Evolutionary conservation across 495 filamentous ascomycete genomes (phyloP), one percentile per base, ranked within the genome.

Genomic region (Podospora pseudopauciseta): DNA sequence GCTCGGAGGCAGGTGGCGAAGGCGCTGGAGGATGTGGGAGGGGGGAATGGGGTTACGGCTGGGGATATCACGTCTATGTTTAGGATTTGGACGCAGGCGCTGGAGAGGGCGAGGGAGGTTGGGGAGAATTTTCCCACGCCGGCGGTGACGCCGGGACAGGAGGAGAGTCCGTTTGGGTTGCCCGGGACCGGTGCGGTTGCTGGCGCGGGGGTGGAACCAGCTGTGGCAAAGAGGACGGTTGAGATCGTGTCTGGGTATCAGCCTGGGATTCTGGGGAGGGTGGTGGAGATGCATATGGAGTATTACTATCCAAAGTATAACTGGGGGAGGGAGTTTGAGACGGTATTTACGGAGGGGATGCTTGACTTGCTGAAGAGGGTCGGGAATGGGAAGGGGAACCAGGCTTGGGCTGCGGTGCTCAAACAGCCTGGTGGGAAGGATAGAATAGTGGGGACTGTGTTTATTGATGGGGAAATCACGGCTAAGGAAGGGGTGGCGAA

Each of bases 271-370:
- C 70, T 79, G 15, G 73, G 66, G 57, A 69, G 71, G 32, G 65
- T 68, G 4, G 64, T 80, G 1, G 71, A 76, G 60, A 78, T 79
- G 75, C 75, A 78, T 65, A 57, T 77, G 65, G 66, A 65, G 56
- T 75, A 39, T 44, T 79, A 78, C 65, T 69, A 63, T 44, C 53
- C 49, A n/a, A 2, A 49, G 5, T 13, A 59, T 23, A 68, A 67
- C 5, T 79, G 75, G 72, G 77, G 72, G 16, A 28, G 4, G 5
- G 39, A 53, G 16, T 78, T 76, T 64, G 76, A 80, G 61, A 53
- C 72, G 2, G 32, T 13, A 4, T 53, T 79, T 2, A 67, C 67
- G 19, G 16, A 44, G 7, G 39, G 18, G 2, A 53, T 79, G 18
- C 60, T 60, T 20, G 60, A 64, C 0, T 56, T 78, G 2, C 39